Conservation (phyloP, 208 protist species). For the Acanthamoeba sp. region DNA sequence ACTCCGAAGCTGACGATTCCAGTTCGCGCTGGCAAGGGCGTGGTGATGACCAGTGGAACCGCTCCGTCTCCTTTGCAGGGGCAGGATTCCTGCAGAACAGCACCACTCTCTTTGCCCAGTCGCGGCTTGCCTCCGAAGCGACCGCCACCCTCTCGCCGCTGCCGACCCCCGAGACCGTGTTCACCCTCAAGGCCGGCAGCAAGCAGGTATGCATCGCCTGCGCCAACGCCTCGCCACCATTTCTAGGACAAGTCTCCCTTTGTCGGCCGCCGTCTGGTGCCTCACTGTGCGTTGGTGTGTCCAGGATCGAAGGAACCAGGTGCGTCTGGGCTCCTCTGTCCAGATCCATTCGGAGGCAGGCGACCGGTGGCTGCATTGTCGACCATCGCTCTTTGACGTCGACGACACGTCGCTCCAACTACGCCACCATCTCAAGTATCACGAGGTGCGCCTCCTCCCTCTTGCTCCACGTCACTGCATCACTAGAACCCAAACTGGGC, state of each 20-base stretch:
- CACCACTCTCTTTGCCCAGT: not conserved
- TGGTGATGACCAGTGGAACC: no score
- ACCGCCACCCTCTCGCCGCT: not conserved
- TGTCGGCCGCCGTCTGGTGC: not conserved
- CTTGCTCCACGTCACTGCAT: no score
- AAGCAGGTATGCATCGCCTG: slow-evolving; percentile 4
- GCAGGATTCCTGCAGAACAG: not conserved
- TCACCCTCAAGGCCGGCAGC: slow-evolving; percentile 44
- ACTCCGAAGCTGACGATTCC: no score
- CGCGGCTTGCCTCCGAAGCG: not conserved
- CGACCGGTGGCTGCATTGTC: slow-evolving; percentile 53
- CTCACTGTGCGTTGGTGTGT: no score
- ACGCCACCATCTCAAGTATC: slow-evolving; percentile 43
- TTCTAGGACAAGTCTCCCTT: no score
- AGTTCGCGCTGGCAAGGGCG: no score
- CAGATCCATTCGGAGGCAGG: slow-evolving; percentile 20
- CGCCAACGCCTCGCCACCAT: not conserved
- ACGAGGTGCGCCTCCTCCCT: slow-evolving; percentile 10
- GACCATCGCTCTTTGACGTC: slow-evolving; percentile 2
- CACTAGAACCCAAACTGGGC: no score
- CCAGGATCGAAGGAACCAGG: slow-evolving; percentile 7
- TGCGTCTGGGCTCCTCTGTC: slow-evolving; percentile 16
- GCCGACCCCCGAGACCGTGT: slow-evolving; percentile 11
- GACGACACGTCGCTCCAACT: slow-evolving; percentile 55
- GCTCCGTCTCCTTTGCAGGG: not conserved